Evolutionary conservation across 345 rosid genomes (phyloP).

Genomic region (Cardamine resedifolia): DNA sequence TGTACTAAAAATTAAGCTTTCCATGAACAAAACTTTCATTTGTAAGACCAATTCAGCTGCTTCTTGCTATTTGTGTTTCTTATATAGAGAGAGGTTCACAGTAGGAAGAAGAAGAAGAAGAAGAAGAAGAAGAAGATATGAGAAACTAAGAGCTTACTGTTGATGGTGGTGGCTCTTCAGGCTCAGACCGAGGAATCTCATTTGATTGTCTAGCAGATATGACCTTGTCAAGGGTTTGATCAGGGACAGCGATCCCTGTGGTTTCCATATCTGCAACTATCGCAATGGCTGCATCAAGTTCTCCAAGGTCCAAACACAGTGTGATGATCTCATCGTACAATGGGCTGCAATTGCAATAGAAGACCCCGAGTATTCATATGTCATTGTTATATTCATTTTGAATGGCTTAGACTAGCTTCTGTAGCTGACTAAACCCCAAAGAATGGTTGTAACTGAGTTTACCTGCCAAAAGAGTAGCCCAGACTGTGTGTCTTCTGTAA

Average conservation of each 20-base stretch:
- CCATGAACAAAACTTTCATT: not conserved
- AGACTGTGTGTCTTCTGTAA: slow-evolving; percentile 74
- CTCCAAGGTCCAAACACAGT: slow-evolving; percentile 79
- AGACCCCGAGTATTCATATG: not conserved
- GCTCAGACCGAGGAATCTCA: slow-evolving; percentile 38
- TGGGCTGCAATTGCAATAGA: slow-evolving; percentile 63
- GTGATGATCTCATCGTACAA: slow-evolving; percentile 82
- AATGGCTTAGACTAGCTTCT: not conserved
- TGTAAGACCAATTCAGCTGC: not conserved
- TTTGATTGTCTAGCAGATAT: slow-evolving; percentile 65
- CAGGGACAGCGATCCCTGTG: slow-evolving; percentile 64
- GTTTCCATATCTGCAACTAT: slow-evolving; percentile 90
- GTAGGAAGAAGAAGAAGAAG: too few relatives aligned
- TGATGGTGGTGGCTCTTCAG: slow-evolving; percentile 26
- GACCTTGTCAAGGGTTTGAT: slow-evolving; percentile 68
- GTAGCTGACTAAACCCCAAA: not conserved
- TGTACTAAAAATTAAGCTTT: not conserved
- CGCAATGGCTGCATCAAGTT: slow-evolving; percentile 85
- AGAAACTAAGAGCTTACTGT: slow-evolving; percentile 23
- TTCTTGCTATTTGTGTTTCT: not conserved
- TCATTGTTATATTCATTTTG: not conserved
- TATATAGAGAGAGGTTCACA: slow-evolving; percentile 3
- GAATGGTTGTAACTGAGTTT: not conserved
- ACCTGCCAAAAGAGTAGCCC: slow-evolving; percentile 87
- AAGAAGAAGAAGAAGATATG: not conserved